These are phyloP conservation scores for Lentinus tigrinus DNA, from an alignment of 768 basidiomycete species.

Conservation along the genomic window DNA sequence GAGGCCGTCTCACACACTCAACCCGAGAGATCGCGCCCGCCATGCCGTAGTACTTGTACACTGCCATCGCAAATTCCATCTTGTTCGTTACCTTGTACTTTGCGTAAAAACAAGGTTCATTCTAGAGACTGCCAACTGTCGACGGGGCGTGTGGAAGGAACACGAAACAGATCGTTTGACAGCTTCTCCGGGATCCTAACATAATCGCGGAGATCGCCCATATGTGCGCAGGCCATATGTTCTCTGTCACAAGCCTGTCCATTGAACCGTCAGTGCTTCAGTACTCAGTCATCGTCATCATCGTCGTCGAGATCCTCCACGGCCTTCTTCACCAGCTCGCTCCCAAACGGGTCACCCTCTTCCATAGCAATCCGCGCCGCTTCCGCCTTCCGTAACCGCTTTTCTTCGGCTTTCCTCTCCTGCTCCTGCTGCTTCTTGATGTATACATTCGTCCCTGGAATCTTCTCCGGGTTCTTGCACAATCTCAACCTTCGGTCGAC, in stretches of 20 bases:
- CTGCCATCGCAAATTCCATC: neutral
- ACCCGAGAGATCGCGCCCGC: neutral
- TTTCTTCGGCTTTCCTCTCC: conserved; percentile 67
- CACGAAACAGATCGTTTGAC: neutral
- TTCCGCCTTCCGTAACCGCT: conserved; percentile 48
- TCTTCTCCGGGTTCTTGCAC: conserved; percentile 96
- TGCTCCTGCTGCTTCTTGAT: conserved; percentile 68
- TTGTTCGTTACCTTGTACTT: neutral
- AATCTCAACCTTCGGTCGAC: conserved; percentile 83
- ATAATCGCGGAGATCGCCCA: neutral
- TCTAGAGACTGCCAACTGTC: neutral
- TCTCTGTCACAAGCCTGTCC: neutral
- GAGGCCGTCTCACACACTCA: neutral
- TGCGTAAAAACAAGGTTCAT: neutral
- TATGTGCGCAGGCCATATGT: neutral
- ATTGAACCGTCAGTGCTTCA: neutral
- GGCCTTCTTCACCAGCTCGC: conserved; percentile 37
- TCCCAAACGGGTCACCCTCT: conserved; percentile 72
- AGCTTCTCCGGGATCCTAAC: neutral
- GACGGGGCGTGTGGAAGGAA: neutral
- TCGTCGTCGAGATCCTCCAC: conserved; percentile 58
- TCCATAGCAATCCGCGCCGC: conserved; percentile 54
- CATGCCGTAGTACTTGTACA: neutral
- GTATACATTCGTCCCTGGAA: conserved; percentile 85
- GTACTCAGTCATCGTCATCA: conserved; percentile 30